Conservation (phyloP, 345 rosid genomes). For the Gossypium rotundifolium region DNA sequence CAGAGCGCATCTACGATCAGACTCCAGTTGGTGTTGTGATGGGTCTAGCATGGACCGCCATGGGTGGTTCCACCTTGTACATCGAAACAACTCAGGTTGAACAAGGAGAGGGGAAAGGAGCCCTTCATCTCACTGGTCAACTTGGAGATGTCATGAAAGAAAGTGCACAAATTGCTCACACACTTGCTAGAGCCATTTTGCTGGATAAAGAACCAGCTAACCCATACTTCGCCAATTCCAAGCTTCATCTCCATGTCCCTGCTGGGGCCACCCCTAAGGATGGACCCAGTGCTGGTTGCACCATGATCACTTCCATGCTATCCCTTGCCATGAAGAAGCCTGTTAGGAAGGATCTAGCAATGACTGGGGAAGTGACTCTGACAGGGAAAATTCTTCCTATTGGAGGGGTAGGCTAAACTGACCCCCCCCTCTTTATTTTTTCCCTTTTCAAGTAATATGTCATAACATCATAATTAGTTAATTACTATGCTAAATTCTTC, state of each 20-base stretch:
- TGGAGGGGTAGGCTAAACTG: constrained; percentile 76
- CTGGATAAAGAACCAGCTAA: constrained; percentile 60
- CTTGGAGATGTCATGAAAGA: constrained; percentile 99
- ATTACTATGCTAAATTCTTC: background rate
- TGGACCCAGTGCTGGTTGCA: constrained; percentile 99
- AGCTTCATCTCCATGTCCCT: constrained; percentile 97
- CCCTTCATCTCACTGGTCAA: constrained; percentile 77
- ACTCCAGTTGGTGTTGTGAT: constrained; percentile 96
- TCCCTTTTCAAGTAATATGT: background rate
- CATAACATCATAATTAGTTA: background rate
- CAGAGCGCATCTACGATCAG: constrained; percentile 79
- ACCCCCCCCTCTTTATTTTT: background rate
- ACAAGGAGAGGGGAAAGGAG: constrained; percentile 89
- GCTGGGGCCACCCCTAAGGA: constrained; percentile 98
- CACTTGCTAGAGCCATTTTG: constrained; percentile 73
- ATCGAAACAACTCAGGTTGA: constrained; percentile 83
- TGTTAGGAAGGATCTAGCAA: constrained; percentile 76
- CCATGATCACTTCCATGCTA: constrained; percentile 96
- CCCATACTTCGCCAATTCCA: constrained; percentile 71
- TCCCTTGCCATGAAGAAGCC: constrained; percentile 80
- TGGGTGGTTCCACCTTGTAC: constrained; percentile 99
- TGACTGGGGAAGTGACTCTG: constrained; percentile 95
- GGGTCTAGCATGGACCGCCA: constrained; percentile 99
- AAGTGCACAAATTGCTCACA: constrained; percentile 93
- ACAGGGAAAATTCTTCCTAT: constrained; percentile 92